Percentiles rank a stretch among this genome's conserved stretches.
phyloP scores from a whole-genome alignment of 2,329 filamentous ascomycete species.

The Chaetomium sp. region DNA sequence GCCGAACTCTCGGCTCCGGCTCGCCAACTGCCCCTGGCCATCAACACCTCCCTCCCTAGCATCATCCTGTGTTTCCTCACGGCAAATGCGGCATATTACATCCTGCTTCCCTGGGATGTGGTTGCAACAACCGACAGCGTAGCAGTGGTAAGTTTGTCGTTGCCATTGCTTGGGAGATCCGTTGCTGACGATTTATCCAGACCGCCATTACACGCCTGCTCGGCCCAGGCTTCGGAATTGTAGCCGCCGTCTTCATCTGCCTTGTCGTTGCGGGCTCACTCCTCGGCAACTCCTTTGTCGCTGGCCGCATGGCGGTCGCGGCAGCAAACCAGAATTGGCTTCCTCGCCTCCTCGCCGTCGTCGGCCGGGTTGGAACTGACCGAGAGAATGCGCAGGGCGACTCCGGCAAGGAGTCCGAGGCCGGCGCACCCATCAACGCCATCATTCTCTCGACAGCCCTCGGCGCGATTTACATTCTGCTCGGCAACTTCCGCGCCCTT shows the following conservation, averaged over 20 bases:
- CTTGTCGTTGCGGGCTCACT: slow-evolving; percentile 64
- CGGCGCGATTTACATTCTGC: slow-evolving; percentile 59
- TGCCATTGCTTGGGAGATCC: neutral
- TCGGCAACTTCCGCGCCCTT: slow-evolving; percentile 63
- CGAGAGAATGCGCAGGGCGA: neutral
- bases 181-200: slow-evolving; percentile 37
- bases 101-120: slow-evolving; percentile 61
- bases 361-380: slow-evolving; percentile 47
- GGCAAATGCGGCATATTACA: slow-evolving; percentile 64
- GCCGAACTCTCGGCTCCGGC: slow-evolving; percentile 55
- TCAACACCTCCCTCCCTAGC: slow-evolving; percentile 62
- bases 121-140: slow-evolving; percentile 63
- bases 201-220: slow-evolving; percentile 59
- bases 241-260: slow-evolving; percentile 59
- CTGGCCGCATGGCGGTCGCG: slow-evolving; percentile 62
- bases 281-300: slow-evolving; percentile 64
- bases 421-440: slow-evolving; percentile 58
- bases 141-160: slow-evolving; percentile 55
- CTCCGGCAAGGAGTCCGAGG: slow-evolving; percentile 33
- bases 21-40: slow-evolving; percentile 60
- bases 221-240: slow-evolving; percentile 55
- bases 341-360: slow-evolving; percentile 47
- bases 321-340: slow-evolving; percentile 58
- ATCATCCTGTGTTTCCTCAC: slow-evolving; percentile 62
- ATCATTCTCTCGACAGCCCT: slow-evolving; percentile 53